Base-by-base conservation (phyloP, 1,139 yeast species). In the Magnusiomyces ingens region DNA sequence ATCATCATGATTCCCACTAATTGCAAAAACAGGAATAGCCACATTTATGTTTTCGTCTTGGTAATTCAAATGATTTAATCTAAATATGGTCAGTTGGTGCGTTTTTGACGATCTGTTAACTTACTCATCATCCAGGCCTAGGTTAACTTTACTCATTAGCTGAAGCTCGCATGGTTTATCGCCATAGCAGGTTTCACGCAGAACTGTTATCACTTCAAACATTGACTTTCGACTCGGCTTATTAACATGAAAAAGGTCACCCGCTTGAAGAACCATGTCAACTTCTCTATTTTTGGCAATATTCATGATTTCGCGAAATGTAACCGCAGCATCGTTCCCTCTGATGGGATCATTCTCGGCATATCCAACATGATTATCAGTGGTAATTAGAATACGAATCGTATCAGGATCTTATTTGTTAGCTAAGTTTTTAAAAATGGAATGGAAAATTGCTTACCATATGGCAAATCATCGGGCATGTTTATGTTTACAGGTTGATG, bases 301-400 rank as follows among this genome's bases (percentile, higher is more conserved):
- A 57, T 70, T 71, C 76, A 90, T 80, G 56, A 89, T 82, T 68
- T 93, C 99, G 54, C 86, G 81, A 64, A 93, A 93, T 0, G 96
- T 87, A 52, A 71, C 76, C 84, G 95, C 86, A 1, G 96, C 81
- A 66, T 93, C 99, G 62, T 87, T 85, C 1, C 97, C 96, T 32
- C 95, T 76, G 11, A 93, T 82, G 0, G 96, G 93, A 66, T 93
- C 99, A 46, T 79, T 79, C 65, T 93, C 99, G 57, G 82, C 82
- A 66, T 84, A 91, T 1, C 99, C 99, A 35, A 93, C 96, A 74
- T 93, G 99, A 66, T 93, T 93, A 64, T 93, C 99, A 1, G 99
- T 90, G 1, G 99, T 90, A 19, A 93, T 71, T 41, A 93, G 78
- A 21, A 93, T 79, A 45, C 88, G 71, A 17, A 91, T 80, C 0